A percentile compares a stretch with the other conserved stretches of the same genome.
Conservation (phyloP, 2,329 filamentous ascomycete species). For the Colletotrichum horii region DNA sequence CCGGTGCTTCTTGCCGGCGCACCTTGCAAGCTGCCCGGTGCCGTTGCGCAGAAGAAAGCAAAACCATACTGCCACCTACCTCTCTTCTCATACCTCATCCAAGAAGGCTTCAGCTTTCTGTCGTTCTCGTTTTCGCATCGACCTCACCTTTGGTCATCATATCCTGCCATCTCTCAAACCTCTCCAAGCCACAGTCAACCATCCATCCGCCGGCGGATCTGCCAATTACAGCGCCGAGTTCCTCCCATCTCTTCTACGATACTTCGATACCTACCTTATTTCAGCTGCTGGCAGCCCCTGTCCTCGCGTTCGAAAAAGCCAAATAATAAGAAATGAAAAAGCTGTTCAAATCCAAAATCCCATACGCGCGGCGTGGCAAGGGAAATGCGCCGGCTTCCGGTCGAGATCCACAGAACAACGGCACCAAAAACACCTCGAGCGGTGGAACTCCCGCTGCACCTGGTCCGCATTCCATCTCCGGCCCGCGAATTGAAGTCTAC, state of each 20-base stretch:
- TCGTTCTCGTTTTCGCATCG: background rate
- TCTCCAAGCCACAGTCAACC: background rate
- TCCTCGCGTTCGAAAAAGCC: background rate
- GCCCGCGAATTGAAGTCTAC: background rate
- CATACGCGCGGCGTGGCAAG: conserved; percentile 5
- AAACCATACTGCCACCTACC: background rate
- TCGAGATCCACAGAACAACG: background rate
- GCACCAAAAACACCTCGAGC: background rate
- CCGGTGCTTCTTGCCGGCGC: background rate
- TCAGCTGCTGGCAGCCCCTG: background rate
- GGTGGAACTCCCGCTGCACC: background rate
- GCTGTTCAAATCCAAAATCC: background rate
- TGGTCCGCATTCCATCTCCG: background rate
- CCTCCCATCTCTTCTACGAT: background rate
- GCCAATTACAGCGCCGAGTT: background rate
- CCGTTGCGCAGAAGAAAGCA: background rate
- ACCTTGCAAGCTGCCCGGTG: background rate
- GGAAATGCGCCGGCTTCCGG: background rate
- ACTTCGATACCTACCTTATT: background rate
- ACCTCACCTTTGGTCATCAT: background rate
- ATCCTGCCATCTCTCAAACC: background rate
- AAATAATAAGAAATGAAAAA: background rate
- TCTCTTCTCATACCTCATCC: background rate
- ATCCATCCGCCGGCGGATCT: background rate
- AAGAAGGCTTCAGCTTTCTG: background rate